phyloP scores from a whole-genome alignment of 108 stramenopile species.

The Fragilaria radians region DNA sequence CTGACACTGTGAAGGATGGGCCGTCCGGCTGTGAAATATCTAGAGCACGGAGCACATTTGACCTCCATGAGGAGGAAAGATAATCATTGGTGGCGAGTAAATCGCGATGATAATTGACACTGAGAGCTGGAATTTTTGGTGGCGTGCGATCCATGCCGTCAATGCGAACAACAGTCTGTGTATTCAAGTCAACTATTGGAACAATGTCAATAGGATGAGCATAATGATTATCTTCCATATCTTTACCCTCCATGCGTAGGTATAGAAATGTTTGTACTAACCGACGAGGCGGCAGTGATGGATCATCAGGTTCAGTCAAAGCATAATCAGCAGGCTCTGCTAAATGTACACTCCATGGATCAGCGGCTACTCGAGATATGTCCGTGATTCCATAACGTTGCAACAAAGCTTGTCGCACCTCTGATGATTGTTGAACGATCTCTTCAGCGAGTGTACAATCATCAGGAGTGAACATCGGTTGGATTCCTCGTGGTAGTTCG shows the following conservation, averaged over 20 bases:
- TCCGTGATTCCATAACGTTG: constrained; percentile 47
- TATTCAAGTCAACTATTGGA: constrained; percentile 55
- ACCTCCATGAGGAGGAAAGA: constrained; percentile 25
- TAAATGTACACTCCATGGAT: constrained; percentile 65
- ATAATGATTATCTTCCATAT: constrained; percentile 57
- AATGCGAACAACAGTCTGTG: constrained; percentile 37
- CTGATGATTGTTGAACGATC: constrained; percentile 33
- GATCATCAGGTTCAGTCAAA: constrained; percentile 17
- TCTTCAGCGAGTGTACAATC: constrained; percentile 62
- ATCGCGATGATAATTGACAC: constrained; percentile 51
- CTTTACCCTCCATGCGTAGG: constrained; percentile 35
- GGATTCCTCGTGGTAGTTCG: constrained; percentile 29
- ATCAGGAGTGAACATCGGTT: constrained; percentile 67
- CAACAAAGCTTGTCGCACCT: constrained; percentile 23
- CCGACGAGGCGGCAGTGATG: constrained; percentile 21
- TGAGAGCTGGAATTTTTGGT: constrained; percentile 26
- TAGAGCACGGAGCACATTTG: constrained; percentile 27
- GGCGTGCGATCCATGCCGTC: constrained; percentile 39
- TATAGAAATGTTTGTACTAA: constrained; percentile 67
- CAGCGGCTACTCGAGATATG: constrained; percentile 36
- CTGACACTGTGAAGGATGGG: constrained; percentile 47
- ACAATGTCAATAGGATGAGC: constrained; percentile 70
- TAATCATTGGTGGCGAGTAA: constrained; percentile 46
- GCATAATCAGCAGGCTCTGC: constrained; percentile 25
- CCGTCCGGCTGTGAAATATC: constrained; percentile 60